phyloP scores from a whole-genome alignment of 164 flowering plant genomes.

The Vitis riparia region DNA sequence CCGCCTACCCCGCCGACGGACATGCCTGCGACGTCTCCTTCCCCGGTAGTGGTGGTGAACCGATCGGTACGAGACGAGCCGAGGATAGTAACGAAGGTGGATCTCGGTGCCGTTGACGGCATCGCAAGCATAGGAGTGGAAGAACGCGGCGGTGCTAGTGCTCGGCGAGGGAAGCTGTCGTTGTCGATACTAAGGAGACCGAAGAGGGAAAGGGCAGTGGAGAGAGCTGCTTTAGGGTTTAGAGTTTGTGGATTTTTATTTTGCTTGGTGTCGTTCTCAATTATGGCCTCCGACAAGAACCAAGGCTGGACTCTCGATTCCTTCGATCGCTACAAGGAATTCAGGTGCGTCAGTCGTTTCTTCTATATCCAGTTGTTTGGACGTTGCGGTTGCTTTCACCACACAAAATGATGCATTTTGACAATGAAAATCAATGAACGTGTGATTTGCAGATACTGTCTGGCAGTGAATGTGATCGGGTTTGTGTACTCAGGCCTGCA shows the following conservation, averaged over 20 bases:
- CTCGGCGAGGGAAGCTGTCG: slow-evolving; percentile 7
- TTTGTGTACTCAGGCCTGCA: slow-evolving; percentile 54
- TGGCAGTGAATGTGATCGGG: slow-evolving; percentile 55
- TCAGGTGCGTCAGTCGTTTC: slow-evolving; percentile 29
- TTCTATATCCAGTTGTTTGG: no score
- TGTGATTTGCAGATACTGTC: slow-evolving; percentile 39
- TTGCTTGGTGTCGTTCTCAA: slow-evolving; percentile 53
- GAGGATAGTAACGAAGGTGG: slow-evolving; percentile 6
- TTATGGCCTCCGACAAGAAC: slow-evolving; percentile 54
- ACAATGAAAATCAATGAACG: background rate
- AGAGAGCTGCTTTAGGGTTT: slow-evolving; percentile 33
- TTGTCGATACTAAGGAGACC: slow-evolving; percentile 21
- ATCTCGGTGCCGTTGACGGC: background rate
- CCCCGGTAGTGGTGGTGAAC: slow-evolving; percentile 2
- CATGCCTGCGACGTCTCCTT: background rate
- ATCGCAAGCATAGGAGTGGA: background rate
- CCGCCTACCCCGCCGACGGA: background rate
- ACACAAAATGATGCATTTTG: no score
- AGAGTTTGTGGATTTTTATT: slow-evolving; percentile 42
- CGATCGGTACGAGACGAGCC: slow-evolving; percentile 13
- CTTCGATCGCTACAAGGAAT: slow-evolving; percentile 49
- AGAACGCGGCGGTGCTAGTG: slow-evolving; percentile 6
- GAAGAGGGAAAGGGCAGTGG: slow-evolving; percentile 24
- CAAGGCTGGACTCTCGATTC: slow-evolving; percentile 60
- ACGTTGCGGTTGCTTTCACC: no score